Evolutionary conservation across 345 rosid genomes (phyloP).

Genomic region (Gossypium ekmanianum): DNA sequence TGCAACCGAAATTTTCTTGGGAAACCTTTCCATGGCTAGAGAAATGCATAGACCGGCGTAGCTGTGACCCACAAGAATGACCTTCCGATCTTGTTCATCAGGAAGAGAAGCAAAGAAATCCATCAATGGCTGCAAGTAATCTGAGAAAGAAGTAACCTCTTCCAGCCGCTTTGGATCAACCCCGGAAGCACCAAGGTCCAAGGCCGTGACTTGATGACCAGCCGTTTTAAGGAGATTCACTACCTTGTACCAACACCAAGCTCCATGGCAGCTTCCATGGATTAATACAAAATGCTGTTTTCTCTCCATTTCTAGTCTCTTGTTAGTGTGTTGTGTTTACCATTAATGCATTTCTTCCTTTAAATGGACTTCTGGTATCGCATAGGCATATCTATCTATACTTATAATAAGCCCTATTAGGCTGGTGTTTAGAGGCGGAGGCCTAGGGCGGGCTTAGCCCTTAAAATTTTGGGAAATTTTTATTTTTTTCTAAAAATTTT

Average conservation of each 20-base stretch:
- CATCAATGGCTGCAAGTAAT: constrained; percentile 47
- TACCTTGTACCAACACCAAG: constrained; percentile 76
- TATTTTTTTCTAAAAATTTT: too few relatives aligned
- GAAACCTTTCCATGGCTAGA: constrained; percentile 52
- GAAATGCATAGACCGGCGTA: constrained; percentile 43
- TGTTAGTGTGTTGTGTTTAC: background rate
- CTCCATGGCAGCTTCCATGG: constrained; percentile 58
- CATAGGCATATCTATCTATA: too few relatives aligned
- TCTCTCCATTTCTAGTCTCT: constrained; percentile 13
- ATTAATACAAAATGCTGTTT: constrained; percentile 49
- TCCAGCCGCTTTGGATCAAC: constrained; percentile 28
- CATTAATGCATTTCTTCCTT: background rate
- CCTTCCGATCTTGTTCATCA: constrained; percentile 28
- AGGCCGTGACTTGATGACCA: constrained; percentile 49
- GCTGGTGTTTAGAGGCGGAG: too few relatives aligned
- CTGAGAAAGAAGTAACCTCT: constrained; percentile 33
- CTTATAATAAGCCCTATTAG: too few relatives aligned
- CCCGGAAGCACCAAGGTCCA: constrained; percentile 51
- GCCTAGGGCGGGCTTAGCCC: too few relatives aligned
- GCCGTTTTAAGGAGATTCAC: constrained; percentile 31
- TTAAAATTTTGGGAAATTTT: too few relatives aligned
- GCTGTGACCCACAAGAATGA: constrained; percentile 63
- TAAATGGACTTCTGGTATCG: background rate
- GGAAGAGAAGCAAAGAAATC: constrained; percentile 45
- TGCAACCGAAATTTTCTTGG: constrained; percentile 41